Conservation (phyloP, 2,329 filamentous ascomycete species). For the Alternaria triticina region DNA sequence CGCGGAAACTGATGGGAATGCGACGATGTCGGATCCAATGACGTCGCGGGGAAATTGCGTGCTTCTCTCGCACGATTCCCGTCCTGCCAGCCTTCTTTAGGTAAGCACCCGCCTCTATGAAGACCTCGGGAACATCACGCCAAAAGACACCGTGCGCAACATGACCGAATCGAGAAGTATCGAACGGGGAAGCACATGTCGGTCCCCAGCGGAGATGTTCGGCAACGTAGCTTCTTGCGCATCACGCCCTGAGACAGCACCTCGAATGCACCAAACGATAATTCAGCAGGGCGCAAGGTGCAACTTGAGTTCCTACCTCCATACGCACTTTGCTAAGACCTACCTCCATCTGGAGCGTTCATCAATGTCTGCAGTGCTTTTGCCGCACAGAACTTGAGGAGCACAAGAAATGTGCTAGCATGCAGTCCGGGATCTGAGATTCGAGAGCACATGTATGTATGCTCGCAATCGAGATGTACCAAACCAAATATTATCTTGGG, state of each 20-base stretch:
- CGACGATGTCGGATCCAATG: conserved; percentile 28
- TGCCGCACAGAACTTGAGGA: background rate
- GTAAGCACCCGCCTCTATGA: conserved; percentile 3
- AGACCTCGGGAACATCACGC: background rate
- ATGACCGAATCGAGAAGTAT: background rate
- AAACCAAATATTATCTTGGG: background rate
- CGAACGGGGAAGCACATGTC: background rate
- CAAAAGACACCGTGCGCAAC: background rate
- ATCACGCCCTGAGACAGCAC: background rate
- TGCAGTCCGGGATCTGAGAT: background rate
- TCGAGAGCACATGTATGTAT: background rate
- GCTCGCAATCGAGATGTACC: background rate
- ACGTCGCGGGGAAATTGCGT: conserved; percentile 34
- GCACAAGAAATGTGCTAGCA: conserved; percentile 1
- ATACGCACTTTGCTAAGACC: background rate
- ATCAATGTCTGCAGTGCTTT: background rate
- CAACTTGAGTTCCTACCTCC: background rate
- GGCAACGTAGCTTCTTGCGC: background rate
- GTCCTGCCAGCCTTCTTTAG: conserved; percentile 14
- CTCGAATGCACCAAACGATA: background rate
- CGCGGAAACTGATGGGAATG: conserved; percentile 15
- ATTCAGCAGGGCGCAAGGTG: background rate
- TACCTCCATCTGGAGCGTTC: background rate
- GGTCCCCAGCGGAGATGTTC: background rate
- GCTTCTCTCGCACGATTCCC: conserved; percentile 17